Evolutionary conservation across 257 asterid species (phyloP), one percentile per base, ranked within the genome.

Genomic region (Solanum chaucha): DNA sequence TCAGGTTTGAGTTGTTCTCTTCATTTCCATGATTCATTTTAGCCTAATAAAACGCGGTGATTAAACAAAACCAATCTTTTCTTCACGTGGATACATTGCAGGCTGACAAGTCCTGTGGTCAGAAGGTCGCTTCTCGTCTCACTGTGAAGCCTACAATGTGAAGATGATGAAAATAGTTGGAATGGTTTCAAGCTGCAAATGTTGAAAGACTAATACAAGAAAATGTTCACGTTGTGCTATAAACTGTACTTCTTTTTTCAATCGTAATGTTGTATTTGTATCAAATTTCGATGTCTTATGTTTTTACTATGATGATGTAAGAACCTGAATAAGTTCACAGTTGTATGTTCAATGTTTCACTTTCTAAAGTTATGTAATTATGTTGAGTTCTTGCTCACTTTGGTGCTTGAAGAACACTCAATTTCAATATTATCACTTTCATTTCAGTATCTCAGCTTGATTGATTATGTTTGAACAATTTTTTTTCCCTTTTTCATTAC

Each of bases 1-100:
- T 85, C 94, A 93, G 96, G 96, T 93, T 71, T 51, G 32, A 35
- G 82, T 12, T 22, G 2, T n/a, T 71, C 30, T 15, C 85, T 55
- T 75, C 59, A 68, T 65, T 74, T 6, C 41, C 44, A n/a, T 24
- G 22, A 46, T 80, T 48, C 85, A 15, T 1, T 73, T 46, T 26
- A 15, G 6, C 85, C 41, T 44, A 9, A 46, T 48, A 5, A 28
- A 81, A 64, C 14, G 4, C 30, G 20, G 3, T 19, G 2, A 28
- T 58, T 19, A 46, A 59, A 19, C 5, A 15, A 48, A 80, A 80
- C 28, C 75, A 80, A 80, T 80, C 40, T 46, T 80, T 55, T 55
- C 64, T 40, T 15, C 3, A 15, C 6, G 0, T 51, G n/a, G 19
- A 80, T 65, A n/a, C 58, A 13, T 15, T 68, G 87, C 73, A 87